Evolutionary conservation across 306 rosid species (phyloP), one percentile per base, ranked within the genome.

Genomic region (Malus sieversii): DNA sequence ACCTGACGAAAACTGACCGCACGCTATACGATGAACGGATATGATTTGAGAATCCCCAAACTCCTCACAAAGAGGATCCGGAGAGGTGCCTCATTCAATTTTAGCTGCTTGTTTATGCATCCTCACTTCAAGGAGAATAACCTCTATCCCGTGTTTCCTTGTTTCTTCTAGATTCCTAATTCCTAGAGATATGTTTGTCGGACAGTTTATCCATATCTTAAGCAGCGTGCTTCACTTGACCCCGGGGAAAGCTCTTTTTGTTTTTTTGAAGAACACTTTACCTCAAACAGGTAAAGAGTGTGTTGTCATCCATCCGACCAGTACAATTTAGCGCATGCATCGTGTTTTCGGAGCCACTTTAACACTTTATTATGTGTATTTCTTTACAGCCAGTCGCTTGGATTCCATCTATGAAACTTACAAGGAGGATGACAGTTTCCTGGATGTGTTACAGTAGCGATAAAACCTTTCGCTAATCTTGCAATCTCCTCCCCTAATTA

Each of bases 401-500:
- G 84, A 79, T 46, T 23, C 76, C 1, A 81, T 82, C 51, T 82
- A 82, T 16, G 78, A 80, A 33, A 68, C 69, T 27, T 80, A 85
- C 92, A 95, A 79, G 86, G 97, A 95, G 53, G 92, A 89, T 14
- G 97, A 92, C 84, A 96, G 97, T 65, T 95, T 92, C 87, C 96
- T 92, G 38, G 92, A 85, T 90, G 97, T 86, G 87, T 76, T 95
- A 92, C 85, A 87, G 97, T 87, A 85, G 89, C 1, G 97, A 95
- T 88, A 92, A 92, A 74, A 95, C 97, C 73, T 92, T 95, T 38
- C 96, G 98, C 59, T 87, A 81, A 33, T 64, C 86, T 73, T 71
- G 71, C 46, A 16, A 20, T 60, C 27, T 18, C 69, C 55, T 70
- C 46, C 25, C 63, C 53, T 3, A 59, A 23, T 22, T 4, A 18